Conservation (phyloP, 2,329 filamentous ascomycete species). For the Epichloe sylvatica region DNA sequence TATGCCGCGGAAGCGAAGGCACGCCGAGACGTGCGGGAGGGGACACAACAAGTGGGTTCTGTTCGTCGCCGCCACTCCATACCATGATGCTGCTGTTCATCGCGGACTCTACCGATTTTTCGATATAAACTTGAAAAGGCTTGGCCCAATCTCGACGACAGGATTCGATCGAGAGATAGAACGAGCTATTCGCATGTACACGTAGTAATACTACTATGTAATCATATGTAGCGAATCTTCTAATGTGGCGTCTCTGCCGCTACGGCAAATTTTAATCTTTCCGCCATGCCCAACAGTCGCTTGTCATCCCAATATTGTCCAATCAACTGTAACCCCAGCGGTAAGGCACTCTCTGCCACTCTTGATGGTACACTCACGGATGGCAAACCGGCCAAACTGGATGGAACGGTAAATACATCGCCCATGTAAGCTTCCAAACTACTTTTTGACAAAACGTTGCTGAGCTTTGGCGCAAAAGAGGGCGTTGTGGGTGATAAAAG, state of each 20-base stretch:
- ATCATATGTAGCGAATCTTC: background rate
- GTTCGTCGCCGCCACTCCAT: too few species aligned
- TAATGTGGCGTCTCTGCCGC: slow-evolving; percentile 12
- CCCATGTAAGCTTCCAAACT: slow-evolving; percentile 74
- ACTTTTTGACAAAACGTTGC: slow-evolving; percentile 39
- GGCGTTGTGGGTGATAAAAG: slow-evolving; percentile 80
- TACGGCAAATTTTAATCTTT: slow-evolving; percentile 20
- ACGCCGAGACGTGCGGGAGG: background rate
- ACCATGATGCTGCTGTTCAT: too few species aligned
- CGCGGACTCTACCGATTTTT: too few species aligned
- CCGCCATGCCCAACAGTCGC: slow-evolving; percentile 45
- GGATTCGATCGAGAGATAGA: too few species aligned
- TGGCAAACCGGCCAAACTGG: slow-evolving; percentile 80
- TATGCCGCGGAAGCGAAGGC: background rate
- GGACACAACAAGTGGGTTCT: background rate
- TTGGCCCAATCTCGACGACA: too few species aligned
- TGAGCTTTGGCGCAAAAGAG: slow-evolving; percentile 55
- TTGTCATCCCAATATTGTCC: slow-evolving; percentile 71
- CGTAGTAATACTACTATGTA: background rate
- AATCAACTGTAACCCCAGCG: slow-evolving; percentile 56
- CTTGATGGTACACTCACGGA: slow-evolving; percentile 63
- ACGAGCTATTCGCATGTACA: too few species aligned
- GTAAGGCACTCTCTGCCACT: slow-evolving; percentile 19
- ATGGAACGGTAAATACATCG: slow-evolving; percentile 91
- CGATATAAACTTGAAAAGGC: too few species aligned